Evolutionary conservation across 2,329 filamentous ascomycete genomes (phyloP).

Genomic region (Pseudogymnoascus sp.): DNA sequence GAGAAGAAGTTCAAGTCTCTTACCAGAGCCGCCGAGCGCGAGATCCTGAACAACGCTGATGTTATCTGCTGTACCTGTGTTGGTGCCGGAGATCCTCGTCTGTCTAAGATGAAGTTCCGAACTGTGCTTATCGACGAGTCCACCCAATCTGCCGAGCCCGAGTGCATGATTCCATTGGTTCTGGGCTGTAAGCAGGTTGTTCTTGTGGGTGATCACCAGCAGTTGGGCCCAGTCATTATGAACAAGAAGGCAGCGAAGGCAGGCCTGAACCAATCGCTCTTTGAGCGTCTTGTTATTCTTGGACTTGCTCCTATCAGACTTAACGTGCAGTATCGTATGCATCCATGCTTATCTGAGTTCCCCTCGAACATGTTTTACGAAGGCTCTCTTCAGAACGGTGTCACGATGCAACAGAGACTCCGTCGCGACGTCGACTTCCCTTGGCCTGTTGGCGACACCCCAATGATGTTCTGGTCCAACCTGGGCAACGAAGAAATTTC

Average conservation of each 20-base stretch:
- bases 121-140: slow-evolving; percentile 98
- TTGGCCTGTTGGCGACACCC: slow-evolving; percentile 87
- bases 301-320: slow-evolving; percentile 83
- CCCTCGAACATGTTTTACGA: slow-evolving; percentile 99
- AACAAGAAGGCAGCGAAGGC: slow-evolving; percentile 99
- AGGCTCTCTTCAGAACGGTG: slow-evolving; percentile 90
- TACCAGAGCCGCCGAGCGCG: slow-evolving; percentile 85
- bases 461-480: slow-evolving; percentile 99
- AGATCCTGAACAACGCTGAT: slow-evolving; percentile 91
- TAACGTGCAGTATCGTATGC: slow-evolving; percentile 98
- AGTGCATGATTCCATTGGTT: slow-evolving; percentile 97
- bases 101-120: slow-evolving; percentile 96
- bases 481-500: slow-evolving; percentile 97
- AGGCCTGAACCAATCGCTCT: slow-evolving; percentile 94
- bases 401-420: slow-evolving; percentile 80
- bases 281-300: slow-evolving; percentile 92
- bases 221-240: slow-evolving; percentile 98
- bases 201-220: slow-evolving; percentile 96
- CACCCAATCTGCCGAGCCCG: slow-evolving; percentile 93
- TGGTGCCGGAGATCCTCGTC: slow-evolving; percentile 87
- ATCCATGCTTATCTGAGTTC: slow-evolving; percentile 93
- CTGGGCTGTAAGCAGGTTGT: slow-evolving; percentile 98
- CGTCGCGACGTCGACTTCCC: slow-evolving; percentile 95
- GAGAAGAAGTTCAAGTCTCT: slow-evolving; percentile 98
- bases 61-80: slow-evolving; percentile 99